These are phyloP conservation scores for Acidomyces sp. DNA, from an alignment of 495 filamentous ascomycete species.

Conservation along the genomic window DNA sequence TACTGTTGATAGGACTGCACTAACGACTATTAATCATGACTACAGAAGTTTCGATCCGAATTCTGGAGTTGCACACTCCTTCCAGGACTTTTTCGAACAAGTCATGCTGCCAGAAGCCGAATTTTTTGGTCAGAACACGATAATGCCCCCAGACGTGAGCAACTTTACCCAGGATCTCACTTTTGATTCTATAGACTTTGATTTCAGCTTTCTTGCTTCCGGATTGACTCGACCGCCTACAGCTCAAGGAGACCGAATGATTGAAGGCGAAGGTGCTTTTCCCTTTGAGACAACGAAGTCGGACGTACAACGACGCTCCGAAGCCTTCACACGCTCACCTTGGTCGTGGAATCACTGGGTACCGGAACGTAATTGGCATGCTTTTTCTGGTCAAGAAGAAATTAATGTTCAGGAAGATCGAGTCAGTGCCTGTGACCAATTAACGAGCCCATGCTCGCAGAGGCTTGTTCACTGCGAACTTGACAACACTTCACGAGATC, in stretches of 20 bases:
- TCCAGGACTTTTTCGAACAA: slow-evolving; percentile 14
- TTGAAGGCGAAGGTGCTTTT: not conserved
- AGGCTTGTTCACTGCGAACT: slow-evolving; percentile 1
- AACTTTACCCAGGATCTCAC: slow-evolving; percentile 9
- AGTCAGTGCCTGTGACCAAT: slow-evolving; percentile 5
- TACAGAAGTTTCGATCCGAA: too few species aligned
- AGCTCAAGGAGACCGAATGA: not conserved
- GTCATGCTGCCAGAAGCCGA: slow-evolving; percentile 6
- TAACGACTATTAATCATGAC: not conserved
- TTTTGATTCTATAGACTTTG: slow-evolving; percentile 7
- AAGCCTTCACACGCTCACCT: slow-evolving; percentile 7
- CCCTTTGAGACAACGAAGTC: not conserved
- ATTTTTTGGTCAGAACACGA: not conserved
- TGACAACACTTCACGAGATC: slow-evolving; percentile 1
- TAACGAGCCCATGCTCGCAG: slow-evolving; percentile 6
- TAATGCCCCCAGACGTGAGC: slow-evolving; percentile 5
- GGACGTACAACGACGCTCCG: slow-evolving; percentile 6
- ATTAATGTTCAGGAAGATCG: slow-evolving; percentile 6
- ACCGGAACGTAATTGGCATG: slow-evolving; percentile 5
- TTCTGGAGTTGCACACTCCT: not conserved
- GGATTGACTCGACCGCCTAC: slow-evolving; percentile 8
- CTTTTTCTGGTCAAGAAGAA: slow-evolving; percentile 5
- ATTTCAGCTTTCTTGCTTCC: slow-evolving; percentile 10
- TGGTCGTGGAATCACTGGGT: slow-evolving; percentile 15
- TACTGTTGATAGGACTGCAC: not conserved